Percentiles rank a stretch among this genome's conserved stretches.
These are phyloP conservation scores for Saccharomyces uvarum DNA, from an alignment of 1,139 yeast genomes.

Conservation along the genomic window DNA sequence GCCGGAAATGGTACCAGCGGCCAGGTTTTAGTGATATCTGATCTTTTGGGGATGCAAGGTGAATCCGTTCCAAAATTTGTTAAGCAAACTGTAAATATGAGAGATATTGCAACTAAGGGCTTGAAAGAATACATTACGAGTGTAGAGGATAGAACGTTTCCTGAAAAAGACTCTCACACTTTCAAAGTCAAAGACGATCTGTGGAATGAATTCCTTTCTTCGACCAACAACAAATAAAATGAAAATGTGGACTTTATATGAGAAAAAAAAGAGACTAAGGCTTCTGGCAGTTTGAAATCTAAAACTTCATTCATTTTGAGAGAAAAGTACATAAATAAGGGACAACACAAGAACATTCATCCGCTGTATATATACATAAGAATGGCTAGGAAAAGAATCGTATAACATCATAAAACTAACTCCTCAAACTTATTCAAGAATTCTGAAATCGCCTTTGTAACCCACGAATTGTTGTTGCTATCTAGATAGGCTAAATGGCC, in stretches of 20 bases:
- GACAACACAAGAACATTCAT: not conserved
- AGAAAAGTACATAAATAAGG: not conserved
- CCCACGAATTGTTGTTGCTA: conserved; percentile 63
- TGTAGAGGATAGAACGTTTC: conserved; percentile 50
- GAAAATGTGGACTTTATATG: conserved; percentile 1
- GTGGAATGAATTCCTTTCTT: conserved; percentile 39
- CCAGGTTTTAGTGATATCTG: conserved; percentile 84
- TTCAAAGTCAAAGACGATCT: conserved; percentile 66
- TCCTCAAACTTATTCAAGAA: conserved; percentile 50
- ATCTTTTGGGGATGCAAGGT: conserved; percentile 69
- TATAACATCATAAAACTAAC: conserved; percentile 23
- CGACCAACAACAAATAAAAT: conserved; percentile 4
- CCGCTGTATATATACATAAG: not conserved
- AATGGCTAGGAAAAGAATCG: not conserved
- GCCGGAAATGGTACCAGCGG: conserved; percentile 84
- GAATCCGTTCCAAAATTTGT: conserved; percentile 65
- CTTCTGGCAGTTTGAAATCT: too few relatives aligned
- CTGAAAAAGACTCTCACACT: conserved; percentile 54
- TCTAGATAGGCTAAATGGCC: conserved; percentile 76
- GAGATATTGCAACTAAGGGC: conserved; percentile 45
- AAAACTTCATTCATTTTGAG: not conserved
- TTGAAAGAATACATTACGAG: conserved; percentile 51
- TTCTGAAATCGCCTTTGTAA: conserved; percentile 53
- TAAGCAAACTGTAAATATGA: conserved; percentile 54
- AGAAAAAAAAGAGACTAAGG: not conserved